A percentile compares a stretch with the other conserved stretches of the same genome.
phyloP scores from a whole-genome alignment of 257 asterid species.

The Solanum arcanum region DNA sequence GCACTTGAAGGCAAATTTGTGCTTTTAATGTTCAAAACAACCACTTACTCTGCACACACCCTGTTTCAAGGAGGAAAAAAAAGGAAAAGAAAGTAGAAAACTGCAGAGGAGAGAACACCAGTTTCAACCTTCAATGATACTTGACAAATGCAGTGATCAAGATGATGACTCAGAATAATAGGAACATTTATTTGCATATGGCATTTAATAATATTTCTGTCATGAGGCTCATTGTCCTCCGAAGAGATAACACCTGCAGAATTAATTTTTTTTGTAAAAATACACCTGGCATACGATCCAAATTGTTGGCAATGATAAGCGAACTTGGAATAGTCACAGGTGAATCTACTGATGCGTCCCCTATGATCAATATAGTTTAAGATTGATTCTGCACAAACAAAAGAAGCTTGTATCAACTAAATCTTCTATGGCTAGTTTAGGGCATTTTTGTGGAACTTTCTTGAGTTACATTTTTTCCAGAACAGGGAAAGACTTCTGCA shows the following conservation, averaged over 20 bases:
- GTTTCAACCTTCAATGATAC: neutral
- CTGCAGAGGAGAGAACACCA: neutral
- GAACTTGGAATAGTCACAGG: slow-evolving; percentile 33
- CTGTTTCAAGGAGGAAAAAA: neutral
- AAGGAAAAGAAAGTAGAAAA: neutral
- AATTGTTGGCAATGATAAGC: slow-evolving; percentile 71
- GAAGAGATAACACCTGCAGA: neutral
- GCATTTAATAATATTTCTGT: neutral
- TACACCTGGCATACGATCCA: slow-evolving; percentile 67
- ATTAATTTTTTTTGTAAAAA: neutral
- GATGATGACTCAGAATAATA: neutral
- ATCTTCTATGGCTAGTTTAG: neutral
- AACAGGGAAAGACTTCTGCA: neutral
- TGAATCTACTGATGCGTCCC: slow-evolving; percentile 12
- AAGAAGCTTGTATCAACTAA: neutral
- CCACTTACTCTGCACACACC: neutral
- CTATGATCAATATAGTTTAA: slow-evolving; percentile 38
- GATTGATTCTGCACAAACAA: slow-evolving; percentile 44
- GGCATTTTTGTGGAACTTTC: neutral
- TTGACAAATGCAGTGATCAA: neutral
- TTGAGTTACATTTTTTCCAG: neutral
- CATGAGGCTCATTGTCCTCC: neutral
- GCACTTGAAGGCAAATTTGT: neutral
- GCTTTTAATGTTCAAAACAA: neutral
- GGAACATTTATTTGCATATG: neutral